Evolutionary conservation across 257 asterid species (phyloP).

Genomic region (Petunia secreta): DNA sequence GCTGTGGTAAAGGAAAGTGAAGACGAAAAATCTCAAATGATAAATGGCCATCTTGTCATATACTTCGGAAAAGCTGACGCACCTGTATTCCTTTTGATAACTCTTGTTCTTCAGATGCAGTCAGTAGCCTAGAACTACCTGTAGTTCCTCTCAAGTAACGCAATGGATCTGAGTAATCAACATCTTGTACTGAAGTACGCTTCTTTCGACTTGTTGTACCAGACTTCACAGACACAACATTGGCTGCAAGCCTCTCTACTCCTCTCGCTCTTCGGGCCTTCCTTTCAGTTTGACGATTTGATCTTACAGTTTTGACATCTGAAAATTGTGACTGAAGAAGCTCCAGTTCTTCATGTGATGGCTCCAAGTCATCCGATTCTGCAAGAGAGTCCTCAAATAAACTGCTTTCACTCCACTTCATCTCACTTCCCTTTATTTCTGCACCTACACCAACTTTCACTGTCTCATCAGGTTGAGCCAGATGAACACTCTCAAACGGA

Average conservation of each 20-base stretch:
- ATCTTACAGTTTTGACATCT: conserved; percentile 65
- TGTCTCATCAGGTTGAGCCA: conserved; percentile 48
- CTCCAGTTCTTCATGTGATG: conserved; percentile 72
- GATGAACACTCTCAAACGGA: conserved; percentile 37
- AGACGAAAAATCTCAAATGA: conserved; percentile 9
- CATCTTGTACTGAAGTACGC: conserved; percentile 64
- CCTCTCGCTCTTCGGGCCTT: conserved; percentile 73
- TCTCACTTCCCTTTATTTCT: conserved; percentile 50
- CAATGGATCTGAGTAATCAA: conserved; percentile 82
- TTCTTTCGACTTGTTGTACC: conserved; percentile 71
- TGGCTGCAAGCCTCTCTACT: conserved; percentile 75
- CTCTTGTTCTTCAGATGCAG: conserved; percentile 80
- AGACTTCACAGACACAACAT: conserved; percentile 66
- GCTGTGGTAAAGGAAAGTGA: conserved; percentile 11
- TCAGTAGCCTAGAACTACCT: conserved; percentile 67
- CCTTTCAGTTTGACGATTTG: conserved; percentile 82
- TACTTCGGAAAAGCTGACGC: conserved; percentile 21
- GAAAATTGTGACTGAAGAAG: conserved; percentile 59
- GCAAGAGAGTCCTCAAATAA: conserved; percentile 33
- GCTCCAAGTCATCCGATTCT: conserved; percentile 61
- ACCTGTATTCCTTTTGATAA: conserved; percentile 93
- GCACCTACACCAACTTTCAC: conserved; percentile 15
- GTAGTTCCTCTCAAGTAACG: conserved; percentile 84
- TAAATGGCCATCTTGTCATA: background rate
- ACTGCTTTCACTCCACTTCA: conserved; percentile 36